Conservation (phyloP, 345 rosid species). For the Corchorus olitorius region DNA sequence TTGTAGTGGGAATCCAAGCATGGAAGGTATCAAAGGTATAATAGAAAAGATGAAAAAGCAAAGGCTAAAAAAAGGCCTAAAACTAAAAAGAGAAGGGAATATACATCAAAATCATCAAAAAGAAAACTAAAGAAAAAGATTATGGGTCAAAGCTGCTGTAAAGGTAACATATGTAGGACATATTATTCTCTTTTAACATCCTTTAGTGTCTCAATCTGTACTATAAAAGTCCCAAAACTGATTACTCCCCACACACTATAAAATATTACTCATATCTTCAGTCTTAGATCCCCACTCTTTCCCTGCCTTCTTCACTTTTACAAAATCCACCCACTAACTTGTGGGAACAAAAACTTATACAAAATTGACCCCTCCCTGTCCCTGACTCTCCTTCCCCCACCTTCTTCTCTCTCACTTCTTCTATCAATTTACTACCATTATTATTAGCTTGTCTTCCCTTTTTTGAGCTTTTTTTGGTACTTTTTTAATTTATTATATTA, state of each 20-base stretch:
- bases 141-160: constrained; percentile 1
- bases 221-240: neutral
- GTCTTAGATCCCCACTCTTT: too few relatives aligned
- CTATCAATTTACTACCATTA: neutral
- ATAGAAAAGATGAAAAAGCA: neutral
- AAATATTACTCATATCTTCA: too few relatives aligned
- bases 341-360: neutral
- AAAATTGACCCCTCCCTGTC: neutral
- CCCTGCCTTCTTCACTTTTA: neutral
- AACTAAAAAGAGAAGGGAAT: too few relatives aligned
- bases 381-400: neutral
- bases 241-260: too few relatives aligned
- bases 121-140: neutral
- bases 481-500: constrained; percentile 3
- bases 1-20: neutral
- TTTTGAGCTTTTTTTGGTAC: too few relatives aligned
- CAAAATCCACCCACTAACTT: neutral
- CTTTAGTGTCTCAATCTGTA: neutral
- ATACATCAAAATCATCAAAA: neutral
- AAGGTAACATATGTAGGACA: neutral
- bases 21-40: neutral
- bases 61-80: neutral
- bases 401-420: neutral
- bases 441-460: neutral
- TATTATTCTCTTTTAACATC: neutral